These are phyloP conservation scores for Alisma plantagoaquatica DNA, from an alignment of 106 monocot genomes.

Conservation along the genomic window DNA sequence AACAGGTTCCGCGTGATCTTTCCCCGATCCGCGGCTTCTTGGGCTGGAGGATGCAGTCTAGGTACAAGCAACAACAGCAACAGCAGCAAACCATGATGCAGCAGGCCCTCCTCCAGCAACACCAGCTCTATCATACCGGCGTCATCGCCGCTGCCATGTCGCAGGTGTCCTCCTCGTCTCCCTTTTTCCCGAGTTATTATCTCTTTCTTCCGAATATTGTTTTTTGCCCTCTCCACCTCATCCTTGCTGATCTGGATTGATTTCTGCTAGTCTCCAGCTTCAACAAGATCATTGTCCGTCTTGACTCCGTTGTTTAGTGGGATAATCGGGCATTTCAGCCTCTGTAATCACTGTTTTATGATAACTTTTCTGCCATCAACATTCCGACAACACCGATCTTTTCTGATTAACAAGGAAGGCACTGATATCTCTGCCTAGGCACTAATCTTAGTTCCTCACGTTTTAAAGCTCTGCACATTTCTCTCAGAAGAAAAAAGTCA, in stretches of 20 bases:
- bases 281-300: neutral
- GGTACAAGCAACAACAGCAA: slow-evolving; percentile 29
- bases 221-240: neutral
- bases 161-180: slow-evolving; percentile 24
- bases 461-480: no score
- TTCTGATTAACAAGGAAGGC: no score
- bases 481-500: no score
- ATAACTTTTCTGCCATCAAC: no score
- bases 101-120: slow-evolving; percentile 52
- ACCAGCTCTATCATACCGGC: slow-evolving; percentile 54
- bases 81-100: slow-evolving; percentile 49
- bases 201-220: neutral
- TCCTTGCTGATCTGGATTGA: neutral
- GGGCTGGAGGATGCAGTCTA: slow-evolving; percentile 27
- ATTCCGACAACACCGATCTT: no score
- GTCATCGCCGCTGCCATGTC: slow-evolving; percentile 43
- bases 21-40: no score
- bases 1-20: no score
- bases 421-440: no score
- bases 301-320: neutral
- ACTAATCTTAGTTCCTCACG: no score
- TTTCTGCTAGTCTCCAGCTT: neutral
- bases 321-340: neutral
- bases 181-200: neutral
- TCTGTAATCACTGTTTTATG: neutral